A percentile compares a stretch with the other conserved stretches of the same genome.
phyloP scores from a whole-genome alignment of 768 basidiomycete genomes.

The Tricholoma sp. region DNA sequence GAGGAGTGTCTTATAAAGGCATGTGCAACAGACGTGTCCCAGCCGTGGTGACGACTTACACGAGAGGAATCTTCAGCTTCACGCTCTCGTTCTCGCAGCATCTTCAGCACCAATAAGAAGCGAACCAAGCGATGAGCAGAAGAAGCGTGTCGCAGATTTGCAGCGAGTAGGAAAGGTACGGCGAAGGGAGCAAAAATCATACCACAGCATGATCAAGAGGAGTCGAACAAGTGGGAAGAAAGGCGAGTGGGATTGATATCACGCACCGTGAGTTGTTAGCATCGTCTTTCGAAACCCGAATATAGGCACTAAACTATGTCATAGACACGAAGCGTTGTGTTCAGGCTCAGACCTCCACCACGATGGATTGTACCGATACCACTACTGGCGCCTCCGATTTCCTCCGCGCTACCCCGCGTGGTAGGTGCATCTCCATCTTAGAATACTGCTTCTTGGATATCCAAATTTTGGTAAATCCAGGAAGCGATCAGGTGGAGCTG shows the following conservation, averaged over 20 bases:
- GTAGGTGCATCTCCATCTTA: too few species aligned
- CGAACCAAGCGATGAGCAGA: conserved; percentile 51
- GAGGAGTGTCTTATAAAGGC: conserved; percentile 71
- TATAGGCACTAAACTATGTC: too few species aligned
- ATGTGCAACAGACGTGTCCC: neutral
- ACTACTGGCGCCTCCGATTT: too few species aligned
- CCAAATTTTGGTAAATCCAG: too few species aligned
- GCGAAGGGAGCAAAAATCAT: conserved; percentile 45
- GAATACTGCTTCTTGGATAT: too few species aligned
- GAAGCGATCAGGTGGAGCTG: too few species aligned
- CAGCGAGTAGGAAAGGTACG: conserved; percentile 42
- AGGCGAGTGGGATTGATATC: conserved; percentile 15
- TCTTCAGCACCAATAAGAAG: conserved; percentile 43
- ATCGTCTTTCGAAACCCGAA: neutral
- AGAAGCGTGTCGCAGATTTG: conserved; percentile 44
- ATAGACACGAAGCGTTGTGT: too few species aligned
- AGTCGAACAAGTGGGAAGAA: conserved; percentile 12
- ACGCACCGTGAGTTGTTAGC: neutral
- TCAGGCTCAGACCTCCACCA: too few species aligned
- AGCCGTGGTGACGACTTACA: neutral
- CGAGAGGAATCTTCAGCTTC: conserved; percentile 37
- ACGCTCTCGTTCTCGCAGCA: conserved; percentile 42
- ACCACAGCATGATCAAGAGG: conserved; percentile 48
- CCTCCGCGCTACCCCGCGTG: too few species aligned
- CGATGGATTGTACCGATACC: too few species aligned